Evolutionary conservation across 1,284 basidiomycete species (phyloP).

Genomic region (Apiotrichum laibachii): DNA sequence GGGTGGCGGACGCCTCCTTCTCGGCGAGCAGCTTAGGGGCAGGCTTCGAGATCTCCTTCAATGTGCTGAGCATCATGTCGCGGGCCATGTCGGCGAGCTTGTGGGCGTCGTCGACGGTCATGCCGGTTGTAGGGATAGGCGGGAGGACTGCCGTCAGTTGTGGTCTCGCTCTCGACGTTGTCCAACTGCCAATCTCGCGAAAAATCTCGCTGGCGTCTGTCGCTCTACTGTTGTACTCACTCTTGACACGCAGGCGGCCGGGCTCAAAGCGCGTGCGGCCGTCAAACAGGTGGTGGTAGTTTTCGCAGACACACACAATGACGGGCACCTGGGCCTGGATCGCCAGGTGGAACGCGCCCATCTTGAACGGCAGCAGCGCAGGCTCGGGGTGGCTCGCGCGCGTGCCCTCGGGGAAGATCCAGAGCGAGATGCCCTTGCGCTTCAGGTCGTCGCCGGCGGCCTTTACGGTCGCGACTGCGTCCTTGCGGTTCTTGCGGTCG

Average conservation of each 20-base stretch:
- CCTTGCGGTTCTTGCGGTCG: slow-evolving; percentile 74
- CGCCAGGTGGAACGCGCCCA: slow-evolving; percentile 96
- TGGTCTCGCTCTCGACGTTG: no score
- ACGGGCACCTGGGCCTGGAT: slow-evolving; percentile 79
- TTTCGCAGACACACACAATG: slow-evolving; percentile 88
- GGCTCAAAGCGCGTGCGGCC: slow-evolving; percentile 71
- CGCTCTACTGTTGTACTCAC: no score
- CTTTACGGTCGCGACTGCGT: slow-evolving; percentile 72
- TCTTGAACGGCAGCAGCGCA: slow-evolving; percentile 85
- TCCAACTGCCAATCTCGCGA: no score
- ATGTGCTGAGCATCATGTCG: slow-evolving; percentile 50
- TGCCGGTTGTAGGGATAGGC: slow-evolving; percentile 54
- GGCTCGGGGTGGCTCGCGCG: slow-evolving; percentile 67
- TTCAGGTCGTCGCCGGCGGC: slow-evolving; percentile 82
- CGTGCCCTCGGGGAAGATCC: slow-evolving; percentile 92
- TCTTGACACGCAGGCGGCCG: slow-evolving; percentile 76
- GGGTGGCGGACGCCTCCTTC: neutral
- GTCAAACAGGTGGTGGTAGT: slow-evolving; percentile 80
- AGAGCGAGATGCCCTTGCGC: slow-evolving; percentile 64
- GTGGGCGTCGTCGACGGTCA: slow-evolving; percentile 53
- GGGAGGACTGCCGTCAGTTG: slow-evolving; percentile 50
- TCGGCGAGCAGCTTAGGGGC: slow-evolving; percentile 2
- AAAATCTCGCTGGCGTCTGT: no score
- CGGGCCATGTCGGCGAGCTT: slow-evolving; percentile 52
- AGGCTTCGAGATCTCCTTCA: slow-evolving; percentile 44